Evolutionary conservation across 345 rosid species (phyloP).

Genomic region (Rhizophora mangle): DNA sequence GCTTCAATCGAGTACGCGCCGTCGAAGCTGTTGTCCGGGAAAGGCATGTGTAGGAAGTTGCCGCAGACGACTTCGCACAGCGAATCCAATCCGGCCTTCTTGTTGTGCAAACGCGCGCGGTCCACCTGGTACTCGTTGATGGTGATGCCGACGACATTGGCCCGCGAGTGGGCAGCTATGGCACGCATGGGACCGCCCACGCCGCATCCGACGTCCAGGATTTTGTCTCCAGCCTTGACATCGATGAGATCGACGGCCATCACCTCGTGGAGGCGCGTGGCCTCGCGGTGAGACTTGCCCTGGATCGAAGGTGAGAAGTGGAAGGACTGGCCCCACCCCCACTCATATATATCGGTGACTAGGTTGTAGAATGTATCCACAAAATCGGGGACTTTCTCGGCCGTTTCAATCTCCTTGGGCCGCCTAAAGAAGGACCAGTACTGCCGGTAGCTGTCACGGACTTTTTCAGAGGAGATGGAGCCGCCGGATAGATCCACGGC

Average conservation of each 20-base stretch:
- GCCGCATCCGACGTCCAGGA: constrained; percentile 93
- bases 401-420: constrained; percentile 78
- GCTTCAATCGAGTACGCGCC: constrained; percentile 98
- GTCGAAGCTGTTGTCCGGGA: constrained; percentile 68
- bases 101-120: constrained; percentile 82
- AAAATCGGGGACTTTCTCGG: constrained; percentile 82
- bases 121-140: constrained; percentile 93
- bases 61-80: constrained; percentile 85
- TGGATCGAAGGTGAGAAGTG: constrained; percentile 85
- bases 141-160: constrained; percentile 83
- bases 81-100: constrained; percentile 72
- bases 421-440: constrained; percentile 89
- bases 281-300: constrained; percentile 77
- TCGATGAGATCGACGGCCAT: constrained; percentile 79
- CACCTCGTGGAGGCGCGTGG: constrained; percentile 84
- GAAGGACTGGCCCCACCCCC: constrained; percentile 99
- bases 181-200: constrained; percentile 99
- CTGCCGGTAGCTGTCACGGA: constrained; percentile 64
- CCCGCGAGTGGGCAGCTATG: constrained; percentile 87
- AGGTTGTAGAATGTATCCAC: constrained; percentile 93
- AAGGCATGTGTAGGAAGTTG: constrained; percentile 92
- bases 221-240: constrained; percentile 49
- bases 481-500: constrained; percentile 83
- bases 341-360: constrained; percentile 95
- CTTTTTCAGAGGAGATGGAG: constrained; percentile 82